These are phyloP conservation scores for Picocystis sp. DNA, from an alignment of 163 green algal species.

Conservation along the genomic window DNA sequence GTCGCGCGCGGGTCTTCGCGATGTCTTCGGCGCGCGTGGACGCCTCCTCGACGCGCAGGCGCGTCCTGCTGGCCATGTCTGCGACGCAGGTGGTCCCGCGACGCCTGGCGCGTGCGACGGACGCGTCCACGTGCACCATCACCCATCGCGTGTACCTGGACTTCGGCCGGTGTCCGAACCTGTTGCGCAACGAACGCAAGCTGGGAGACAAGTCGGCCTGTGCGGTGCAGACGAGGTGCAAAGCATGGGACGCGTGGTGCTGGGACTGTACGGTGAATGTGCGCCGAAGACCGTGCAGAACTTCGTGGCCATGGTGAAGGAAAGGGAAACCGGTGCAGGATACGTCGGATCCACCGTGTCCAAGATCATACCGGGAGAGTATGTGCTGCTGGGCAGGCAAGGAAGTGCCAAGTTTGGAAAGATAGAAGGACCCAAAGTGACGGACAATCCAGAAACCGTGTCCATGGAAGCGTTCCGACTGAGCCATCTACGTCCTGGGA, in stretches of 20 bases:
- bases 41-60: too few relatives aligned
- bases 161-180: constrained; percentile 26
- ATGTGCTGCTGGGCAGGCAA: constrained; percentile 40
- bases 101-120: too few relatives aligned
- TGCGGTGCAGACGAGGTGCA: constrained; percentile 28
- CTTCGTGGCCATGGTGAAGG: constrained; percentile 25
- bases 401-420: constrained; percentile 39
- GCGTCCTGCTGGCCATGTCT: too few relatives aligned
- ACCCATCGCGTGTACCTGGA: constrained; percentile 33
- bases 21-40: too few relatives aligned
- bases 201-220: constrained; percentile 44
- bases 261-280: constrained; percentile 62
- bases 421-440: constrained; percentile 26
- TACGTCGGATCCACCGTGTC: constrained; percentile 40
- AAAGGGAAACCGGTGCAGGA: constrained; percentile 18
- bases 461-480: constrained; percentile 36
- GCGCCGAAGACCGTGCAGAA: constrained; percentile 49
- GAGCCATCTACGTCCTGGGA: constrained; percentile 47
- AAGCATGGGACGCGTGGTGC: constrained; percentile 37
- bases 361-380: constrained; percentile 57
- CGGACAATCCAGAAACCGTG: constrained; percentile 43
- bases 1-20: too few relatives aligned
- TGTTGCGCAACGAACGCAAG: constrained; percentile 26
- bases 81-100: too few relatives aligned
- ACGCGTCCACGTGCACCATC: constrained; percentile 5